Evolutionary conservation across 1,284 basidiomycete genomes (phyloP), one percentile per base, ranked within the genome.

Genomic region (Filobasidium uniguttulatum): DNA sequence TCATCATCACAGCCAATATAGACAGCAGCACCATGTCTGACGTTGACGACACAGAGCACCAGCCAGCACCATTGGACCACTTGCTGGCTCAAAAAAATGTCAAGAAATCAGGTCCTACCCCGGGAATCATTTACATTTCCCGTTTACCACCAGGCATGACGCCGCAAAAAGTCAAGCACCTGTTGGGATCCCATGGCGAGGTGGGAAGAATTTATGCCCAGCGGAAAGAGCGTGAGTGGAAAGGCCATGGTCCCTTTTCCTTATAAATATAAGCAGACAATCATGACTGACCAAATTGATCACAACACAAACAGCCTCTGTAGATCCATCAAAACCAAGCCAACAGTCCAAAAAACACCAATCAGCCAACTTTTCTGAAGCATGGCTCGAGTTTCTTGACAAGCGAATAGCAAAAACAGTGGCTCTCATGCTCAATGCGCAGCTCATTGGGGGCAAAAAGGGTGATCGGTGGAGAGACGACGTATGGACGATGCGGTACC

Each of bases 401-500:
- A 98, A 98, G 68, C 81, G 79, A 48, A 75, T 96, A 23, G 94
- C 90, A 0, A 80, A 90, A 43, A 82, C 80, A 26, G 83, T 93
- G 1, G 93, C 94, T 5, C 85, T 80, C 52, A 88, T 97, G 85
- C 74, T 99, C 56, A 99, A 98, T 63, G 94, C 93, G 1, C 82
- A 91, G 62, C 80, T 88, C 0, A 93, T 99, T 56, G 94, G 89
- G 7, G 88, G 89, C 2, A 91, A 90, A 73, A 91, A 91, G 67
- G 85, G 87, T 7, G 70, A 71, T 55, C 75, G 86, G 53, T 97
- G 88, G 86, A 76, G 87, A 62, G 90, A 98, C 63, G 91, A 98
- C 58, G 81, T 99, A 6, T 98, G 94, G 94, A 97, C 94, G 38
- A 94, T 98, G 89, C 93, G 93, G 66, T 99, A 98, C 65, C 74